Base-by-base conservation (phyloP, 108 stramenopile genomes). In the Cyclostephanos invisitatus region DNA sequence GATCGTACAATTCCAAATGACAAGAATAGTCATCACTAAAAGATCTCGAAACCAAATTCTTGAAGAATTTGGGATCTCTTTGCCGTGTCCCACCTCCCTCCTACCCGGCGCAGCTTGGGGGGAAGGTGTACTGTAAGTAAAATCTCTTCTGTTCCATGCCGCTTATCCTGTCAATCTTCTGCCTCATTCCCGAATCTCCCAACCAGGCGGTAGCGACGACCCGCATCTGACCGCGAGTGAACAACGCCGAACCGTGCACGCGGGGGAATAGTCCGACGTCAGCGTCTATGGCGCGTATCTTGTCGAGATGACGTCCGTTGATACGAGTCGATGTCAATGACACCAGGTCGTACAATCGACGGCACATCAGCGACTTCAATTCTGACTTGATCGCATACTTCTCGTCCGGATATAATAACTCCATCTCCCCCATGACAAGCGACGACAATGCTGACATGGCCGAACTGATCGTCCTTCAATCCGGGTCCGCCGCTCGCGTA, bases 121-220 rank as follows among this genome's bases (percentile, higher is more conserved):
- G 97, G 70, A 98, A 98, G 21, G 90, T 81, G 62, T 98, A 98
- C 78, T 98, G 97, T 70, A 98, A 72, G 71, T 98, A 98, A 60
- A 98, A 98, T 35, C 91, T 72, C 68, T 96, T 96, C 60, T 86
- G 77, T 46, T 85, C 84, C 68, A 70, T 74, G 5, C 94, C 95
- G 64, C 92, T 92, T 59, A 97, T 77, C 38, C 77, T 85, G 64
- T 98, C 96, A 42, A 93, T 88, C 78, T 94, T 95, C 72, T 96
- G 96, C 62, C 75, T 78, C 93, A 97, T 97, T n/a, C 90, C 87
- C 18, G 87, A 78, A 64, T 83, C 87, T 51, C 89, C 97, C 56
- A 98, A 74, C 8, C 96, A 96, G 21, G 95, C 88, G 36, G 96
- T 95, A 0, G 92, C 90, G 61, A 98, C 74, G 8, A 88, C 87